These are phyloP conservation scores for Colletotrichum godetiae DNA, from an alignment of 2,329 filamentous ascomycete genomes.

Conservation along the genomic window DNA sequence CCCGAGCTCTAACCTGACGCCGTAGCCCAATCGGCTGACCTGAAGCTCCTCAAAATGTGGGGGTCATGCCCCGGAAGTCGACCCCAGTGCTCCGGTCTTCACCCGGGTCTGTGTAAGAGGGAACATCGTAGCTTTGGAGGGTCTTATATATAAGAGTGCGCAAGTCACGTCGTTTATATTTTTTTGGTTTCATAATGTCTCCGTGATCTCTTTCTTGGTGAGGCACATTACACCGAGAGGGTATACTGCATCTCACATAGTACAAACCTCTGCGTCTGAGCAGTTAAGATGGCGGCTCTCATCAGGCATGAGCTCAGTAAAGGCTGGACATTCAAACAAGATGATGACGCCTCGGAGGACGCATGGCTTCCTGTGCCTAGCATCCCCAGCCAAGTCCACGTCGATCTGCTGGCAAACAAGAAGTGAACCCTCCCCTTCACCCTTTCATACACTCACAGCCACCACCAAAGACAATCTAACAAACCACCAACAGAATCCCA, in stretches of 20 bases:
- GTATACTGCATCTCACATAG: too few relatives aligned
- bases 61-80: not conserved
- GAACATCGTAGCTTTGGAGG: not conserved
- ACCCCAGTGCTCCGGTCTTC: constrained; percentile 6
- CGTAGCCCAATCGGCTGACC: not conserved
- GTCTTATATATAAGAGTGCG: not conserved
- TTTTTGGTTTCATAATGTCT: not conserved
- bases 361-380: constrained; percentile 48
- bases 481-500: constrained; percentile 49
- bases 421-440: constrained; percentile 39
- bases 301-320: constrained; percentile 28
- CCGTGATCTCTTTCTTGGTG: not conserved
- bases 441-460: not conserved
- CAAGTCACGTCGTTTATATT: too few relatives aligned
- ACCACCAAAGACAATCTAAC: not conserved
- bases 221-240: too few relatives aligned
- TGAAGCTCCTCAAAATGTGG: constrained; percentile 30
- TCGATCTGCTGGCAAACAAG: constrained; percentile 50
- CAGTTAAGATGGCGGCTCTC: not conserved
- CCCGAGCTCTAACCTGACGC: not conserved
- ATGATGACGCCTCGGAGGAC: constrained; percentile 38
- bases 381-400: constrained; percentile 51
- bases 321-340: constrained; percentile 44
- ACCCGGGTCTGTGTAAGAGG: not conserved
- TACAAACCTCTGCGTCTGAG: not conserved